Evolutionary conservation across 1,284 basidiomycete species (phyloP).

Genomic region (Leccinum subspadiceum): DNA sequence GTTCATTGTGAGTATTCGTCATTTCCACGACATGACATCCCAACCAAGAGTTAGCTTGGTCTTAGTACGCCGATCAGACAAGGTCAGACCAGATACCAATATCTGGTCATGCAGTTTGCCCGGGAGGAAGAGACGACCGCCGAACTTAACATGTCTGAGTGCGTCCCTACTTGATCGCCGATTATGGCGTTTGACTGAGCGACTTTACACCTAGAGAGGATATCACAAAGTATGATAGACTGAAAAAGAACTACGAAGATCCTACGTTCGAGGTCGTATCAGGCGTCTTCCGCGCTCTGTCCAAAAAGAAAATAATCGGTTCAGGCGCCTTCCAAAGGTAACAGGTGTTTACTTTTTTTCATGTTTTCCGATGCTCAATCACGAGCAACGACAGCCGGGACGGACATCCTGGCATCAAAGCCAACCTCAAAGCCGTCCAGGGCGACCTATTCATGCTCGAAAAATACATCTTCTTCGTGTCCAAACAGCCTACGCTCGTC

Average conservation of each 20-base stretch:
- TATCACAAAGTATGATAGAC: slow-evolving; percentile 72
- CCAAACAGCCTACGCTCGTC: slow-evolving; percentile 92
- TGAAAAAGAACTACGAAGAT: slow-evolving; percentile 90
- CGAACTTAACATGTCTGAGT: slow-evolving; percentile 93
- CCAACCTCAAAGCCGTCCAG: slow-evolving; percentile 96
- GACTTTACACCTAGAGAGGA: neutral
- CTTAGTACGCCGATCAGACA: slow-evolving; percentile 93
- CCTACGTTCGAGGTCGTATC: slow-evolving; percentile 97
- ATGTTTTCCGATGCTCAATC: slow-evolving; percentile 4
- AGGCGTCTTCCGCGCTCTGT: slow-evolving; percentile 88
- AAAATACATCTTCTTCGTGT: slow-evolving; percentile 97
- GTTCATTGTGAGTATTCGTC: slow-evolving; percentile 73
- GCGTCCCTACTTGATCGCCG: slow-evolving; percentile 31
- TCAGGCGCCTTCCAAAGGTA: slow-evolving; percentile 86
- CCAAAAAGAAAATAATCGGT: slow-evolving; percentile 88
- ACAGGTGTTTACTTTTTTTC: slow-evolving; percentile 1
- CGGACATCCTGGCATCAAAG: slow-evolving; percentile 85
- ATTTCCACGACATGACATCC: neutral
- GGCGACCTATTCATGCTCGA: slow-evolving; percentile 98
- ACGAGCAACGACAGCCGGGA: slow-evolving; percentile 49
- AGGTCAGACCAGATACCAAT: slow-evolving; percentile 97
- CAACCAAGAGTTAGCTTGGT: slow-evolving; percentile 57
- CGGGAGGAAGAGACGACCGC: slow-evolving; percentile 97
- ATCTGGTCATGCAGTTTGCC: slow-evolving; percentile 96
- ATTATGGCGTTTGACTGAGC: slow-evolving; percentile 4